phyloP scores from a whole-genome alignment of 345 rosid genomes.

The Pistacia integerrima region DNA sequence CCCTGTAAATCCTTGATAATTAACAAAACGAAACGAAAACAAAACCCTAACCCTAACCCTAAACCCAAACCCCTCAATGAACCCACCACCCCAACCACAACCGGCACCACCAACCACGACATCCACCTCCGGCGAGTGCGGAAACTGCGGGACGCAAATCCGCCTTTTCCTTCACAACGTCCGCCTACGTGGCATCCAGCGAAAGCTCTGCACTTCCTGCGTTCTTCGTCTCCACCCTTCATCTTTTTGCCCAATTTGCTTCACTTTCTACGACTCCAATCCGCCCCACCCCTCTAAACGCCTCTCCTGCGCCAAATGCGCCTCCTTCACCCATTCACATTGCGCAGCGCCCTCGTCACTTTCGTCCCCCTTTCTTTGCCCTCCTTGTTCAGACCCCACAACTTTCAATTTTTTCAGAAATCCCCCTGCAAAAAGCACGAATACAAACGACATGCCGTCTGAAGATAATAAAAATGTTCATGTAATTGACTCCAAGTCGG shows the following conservation, averaged over 20 bases:
- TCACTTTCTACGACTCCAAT: conserved; percentile 52
- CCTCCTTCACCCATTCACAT: conserved; percentile 62
- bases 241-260: conserved; percentile 74
- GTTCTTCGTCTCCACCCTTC: conserved; percentile 64
- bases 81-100: background rate
- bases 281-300: conserved; percentile 56
- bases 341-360: conserved; percentile 49
- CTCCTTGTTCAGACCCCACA: conserved; percentile 49
- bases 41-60: background rate
- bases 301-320: conserved; percentile 55
- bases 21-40: no score
- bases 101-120: background rate
- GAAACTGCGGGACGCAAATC: conserved; percentile 42
- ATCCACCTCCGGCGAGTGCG: conserved; percentile 32
- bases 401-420: background rate
- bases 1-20: background rate
- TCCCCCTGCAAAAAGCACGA: background rate
- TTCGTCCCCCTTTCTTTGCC: conserved; percentile 44
- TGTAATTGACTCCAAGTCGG: conserved; percentile 41
- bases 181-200: conserved; percentile 46
- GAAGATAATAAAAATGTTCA: no score
- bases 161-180: conserved; percentile 53
- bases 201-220: conserved; percentile 75
- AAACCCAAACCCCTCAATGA: conserved; percentile 7
- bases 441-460: no score